Evolutionary conservation across 2,329 filamentous ascomycete species (phyloP).

Genomic region (Tolypocladium capitatum): DNA sequence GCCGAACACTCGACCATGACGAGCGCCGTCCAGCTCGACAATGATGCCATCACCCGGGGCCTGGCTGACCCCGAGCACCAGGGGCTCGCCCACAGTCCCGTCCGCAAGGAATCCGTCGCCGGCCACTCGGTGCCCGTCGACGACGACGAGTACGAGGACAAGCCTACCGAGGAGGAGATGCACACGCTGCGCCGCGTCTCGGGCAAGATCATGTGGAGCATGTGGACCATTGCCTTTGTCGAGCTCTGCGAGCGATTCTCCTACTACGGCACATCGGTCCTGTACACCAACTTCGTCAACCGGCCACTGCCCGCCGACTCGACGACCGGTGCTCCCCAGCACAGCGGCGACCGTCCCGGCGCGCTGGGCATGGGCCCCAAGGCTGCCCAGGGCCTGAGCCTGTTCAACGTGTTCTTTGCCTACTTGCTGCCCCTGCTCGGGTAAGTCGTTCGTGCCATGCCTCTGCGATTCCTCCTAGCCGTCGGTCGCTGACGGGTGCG

Average conservation of each 20-base stretch:
- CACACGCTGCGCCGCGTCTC: slow-evolving; percentile 48
- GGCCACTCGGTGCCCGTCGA: slow-evolving; percentile 5
- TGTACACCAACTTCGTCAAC: slow-evolving; percentile 57
- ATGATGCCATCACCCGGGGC: slow-evolving; percentile 21
- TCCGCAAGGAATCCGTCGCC: slow-evolving; percentile 8
- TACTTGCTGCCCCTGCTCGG: slow-evolving; percentile 47
- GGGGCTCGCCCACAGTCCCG: slow-evolving; percentile 13
- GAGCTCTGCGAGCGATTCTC: slow-evolving; percentile 67
- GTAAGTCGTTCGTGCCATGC: background rate
- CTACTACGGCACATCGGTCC: slow-evolving; percentile 59
- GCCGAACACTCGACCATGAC: slow-evolving; percentile 15
- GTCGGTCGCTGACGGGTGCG: background rate
- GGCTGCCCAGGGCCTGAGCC: slow-evolving; percentile 33
- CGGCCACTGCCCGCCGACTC: slow-evolving; percentile 39
- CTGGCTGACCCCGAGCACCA: slow-evolving; percentile 17
- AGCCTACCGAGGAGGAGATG: slow-evolving; percentile 49
- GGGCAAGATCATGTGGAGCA: slow-evolving; percentile 49
- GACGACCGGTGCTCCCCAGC: slow-evolving; percentile 34
- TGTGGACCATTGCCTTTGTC: slow-evolving; percentile 58
- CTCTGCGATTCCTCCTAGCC: too few relatives aligned
- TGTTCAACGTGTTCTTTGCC: slow-evolving; percentile 49
- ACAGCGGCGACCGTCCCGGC: slow-evolving; percentile 25
- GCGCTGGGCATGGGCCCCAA: slow-evolving; percentile 46
- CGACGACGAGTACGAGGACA: slow-evolving; percentile 12
- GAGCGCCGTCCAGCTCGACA: slow-evolving; percentile 20